Conservation (phyloP, 495 filamentous ascomycete genomes). For the Aspergillus funiculosus region DNA sequence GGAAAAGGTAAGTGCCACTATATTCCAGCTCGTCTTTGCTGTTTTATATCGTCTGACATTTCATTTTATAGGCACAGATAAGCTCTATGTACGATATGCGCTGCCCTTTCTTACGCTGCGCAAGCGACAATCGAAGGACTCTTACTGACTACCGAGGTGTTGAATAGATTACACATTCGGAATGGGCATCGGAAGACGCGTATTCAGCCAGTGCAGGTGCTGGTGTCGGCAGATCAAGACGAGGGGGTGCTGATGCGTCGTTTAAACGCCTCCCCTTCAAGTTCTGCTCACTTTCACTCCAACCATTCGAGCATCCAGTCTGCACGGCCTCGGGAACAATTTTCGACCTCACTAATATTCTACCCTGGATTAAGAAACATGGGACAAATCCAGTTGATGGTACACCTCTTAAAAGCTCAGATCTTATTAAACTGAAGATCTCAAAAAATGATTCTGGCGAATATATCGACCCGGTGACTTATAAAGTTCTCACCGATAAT, state of each 20-base stretch:
- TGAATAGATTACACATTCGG: constrained; percentile 77
- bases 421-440: constrained; percentile 87
- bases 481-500: constrained; percentile 96
- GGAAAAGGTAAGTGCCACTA: constrained; percentile 48
- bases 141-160: constrained; percentile 13
- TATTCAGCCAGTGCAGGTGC: constrained; percentile 72
- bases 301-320: constrained; percentile 83
- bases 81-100: constrained; percentile 60
- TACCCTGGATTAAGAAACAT: constrained; percentile 90
- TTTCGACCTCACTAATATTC: constrained; percentile 81
- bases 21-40: neutral
- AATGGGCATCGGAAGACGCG: constrained; percentile 89
- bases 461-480: constrained; percentile 92
- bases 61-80: constrained; percentile 51
- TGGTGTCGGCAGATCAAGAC: constrained; percentile 47
- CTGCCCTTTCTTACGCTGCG: neutral
- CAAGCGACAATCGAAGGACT: too few relatives aligned
- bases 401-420: constrained; percentile 64
- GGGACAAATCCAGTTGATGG: constrained; percentile 86
- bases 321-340: constrained; percentile 73
- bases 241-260: constrained; percentile 50
- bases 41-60: constrained; percentile 9
- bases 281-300: constrained; percentile 92
- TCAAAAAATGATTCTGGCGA: constrained; percentile 90
- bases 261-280: constrained; percentile 96